A percentile compares a stretch with the other conserved stretches of the same genome.
phyloP scores from a whole-genome alignment of 768 basidiomycete genomes.

The Chlorophyllum brunneum region DNA sequence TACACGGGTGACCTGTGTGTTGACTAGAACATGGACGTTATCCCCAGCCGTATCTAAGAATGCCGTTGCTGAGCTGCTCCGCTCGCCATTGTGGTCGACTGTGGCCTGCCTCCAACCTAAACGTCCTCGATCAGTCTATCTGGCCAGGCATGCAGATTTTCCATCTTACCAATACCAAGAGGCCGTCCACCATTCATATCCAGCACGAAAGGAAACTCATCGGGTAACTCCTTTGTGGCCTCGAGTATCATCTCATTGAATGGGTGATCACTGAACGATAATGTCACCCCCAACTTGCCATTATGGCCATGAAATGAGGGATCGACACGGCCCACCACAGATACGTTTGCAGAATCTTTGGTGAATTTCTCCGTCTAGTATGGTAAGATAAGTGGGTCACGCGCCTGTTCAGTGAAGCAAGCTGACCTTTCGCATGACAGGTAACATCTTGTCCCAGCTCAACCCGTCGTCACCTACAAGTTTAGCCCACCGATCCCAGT shows the following conservation, averaged over 20 bases:
- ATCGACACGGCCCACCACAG: constrained; percentile 11
- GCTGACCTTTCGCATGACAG: constrained; percentile 22
- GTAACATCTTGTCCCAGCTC: constrained; percentile 28
- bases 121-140: background rate
- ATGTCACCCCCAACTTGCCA: constrained; percentile 1
- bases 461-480: constrained; percentile 27
- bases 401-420: background rate
- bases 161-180: constrained; percentile 8
- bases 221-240: background rate
- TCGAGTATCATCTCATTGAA: constrained; percentile 9
- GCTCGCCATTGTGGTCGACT: constrained; percentile 8
- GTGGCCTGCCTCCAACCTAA: constrained; percentile 11
- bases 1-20: constrained; percentile 13
- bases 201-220: constrained; percentile 13
- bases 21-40: constrained; percentile 12
- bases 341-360: background rate
- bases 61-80: constrained; percentile 14
- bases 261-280: constrained; percentile 6
- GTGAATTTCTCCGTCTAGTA: background rate
- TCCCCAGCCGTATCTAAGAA: constrained; percentile 3
- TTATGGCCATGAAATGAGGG: constrained; percentile 7
- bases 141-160: background rate
- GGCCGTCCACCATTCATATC: constrained; percentile 14
- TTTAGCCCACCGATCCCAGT: constrained; percentile 28
- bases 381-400: background rate